Evolutionary conservation across 352 stramenopile genomes (phyloP).

Genomic region (Phytophthora brassicae): DNA sequence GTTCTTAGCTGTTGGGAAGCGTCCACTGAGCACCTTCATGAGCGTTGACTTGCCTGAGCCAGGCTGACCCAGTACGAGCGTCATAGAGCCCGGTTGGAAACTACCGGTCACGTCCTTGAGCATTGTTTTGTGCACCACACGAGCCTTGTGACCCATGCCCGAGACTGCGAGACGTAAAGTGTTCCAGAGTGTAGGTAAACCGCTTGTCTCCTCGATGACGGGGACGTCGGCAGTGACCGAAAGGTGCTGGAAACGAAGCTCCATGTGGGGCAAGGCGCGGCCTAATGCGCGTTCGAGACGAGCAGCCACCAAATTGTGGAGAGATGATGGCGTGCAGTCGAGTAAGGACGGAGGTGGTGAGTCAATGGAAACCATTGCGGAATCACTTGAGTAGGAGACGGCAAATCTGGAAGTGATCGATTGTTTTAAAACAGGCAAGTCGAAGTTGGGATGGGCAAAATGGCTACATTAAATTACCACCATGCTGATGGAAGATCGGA

Average conservation of each 20-base stretch:
- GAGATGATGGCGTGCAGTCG: conserved; percentile 5
- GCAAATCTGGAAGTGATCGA: conserved; percentile 13
- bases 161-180: conserved; percentile 15
- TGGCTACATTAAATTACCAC: background rate
- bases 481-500: background rate
- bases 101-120: conserved; percentile 35
- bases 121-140: conserved; percentile 33
- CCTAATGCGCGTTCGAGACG: conserved; percentile 19
- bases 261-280: conserved; percentile 29
- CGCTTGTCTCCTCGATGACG: conserved; percentile 17
- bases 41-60: conserved; percentile 43
- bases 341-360: background rate
- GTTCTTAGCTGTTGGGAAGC: conserved; percentile 33
- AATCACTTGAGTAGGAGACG: background rate
- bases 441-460: background rate
- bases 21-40: conserved; percentile 41
- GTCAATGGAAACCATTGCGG: background rate
- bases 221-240: conserved; percentile 23
- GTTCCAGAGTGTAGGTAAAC: conserved; percentile 34
- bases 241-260: conserved; percentile 30
- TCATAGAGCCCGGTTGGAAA: conserved; percentile 40
- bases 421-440: background rate
- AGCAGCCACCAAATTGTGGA: conserved; percentile 24
- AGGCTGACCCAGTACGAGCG: conserved; percentile 45
- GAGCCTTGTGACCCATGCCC: conserved; percentile 17